Evolutionary conservation across 2,329 filamentous ascomycete species (phyloP).

Genomic region (Lasiodiplodia hormozganensis): DNA sequence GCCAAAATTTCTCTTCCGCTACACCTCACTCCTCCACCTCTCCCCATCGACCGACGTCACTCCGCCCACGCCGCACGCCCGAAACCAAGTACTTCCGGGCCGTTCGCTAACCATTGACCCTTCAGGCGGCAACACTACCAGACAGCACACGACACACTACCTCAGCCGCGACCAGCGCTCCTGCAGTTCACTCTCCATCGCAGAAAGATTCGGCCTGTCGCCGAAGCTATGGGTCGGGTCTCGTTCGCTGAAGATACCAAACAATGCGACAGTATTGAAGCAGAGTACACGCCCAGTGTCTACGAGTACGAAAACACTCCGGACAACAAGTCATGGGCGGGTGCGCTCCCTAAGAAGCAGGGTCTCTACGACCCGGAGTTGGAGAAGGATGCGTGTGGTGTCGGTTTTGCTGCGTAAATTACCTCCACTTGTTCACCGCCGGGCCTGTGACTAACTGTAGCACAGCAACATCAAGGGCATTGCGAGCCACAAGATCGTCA

Average conservation of each 20-base stretch:
- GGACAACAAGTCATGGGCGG: slow-evolving; percentile 92
- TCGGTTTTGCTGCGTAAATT: slow-evolving; percentile 96
- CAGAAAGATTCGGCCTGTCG: slow-evolving; percentile 53
- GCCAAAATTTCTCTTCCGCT: slow-evolving; percentile 14
- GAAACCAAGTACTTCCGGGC: slow-evolving; percentile 6
- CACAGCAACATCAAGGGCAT: slow-evolving; percentile 94
- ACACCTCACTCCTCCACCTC: slow-evolving; percentile 6
- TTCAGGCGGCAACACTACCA: slow-evolving; percentile 27
- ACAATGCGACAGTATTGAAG: slow-evolving; percentile 55
- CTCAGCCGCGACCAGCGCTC: slow-evolving; percentile 5
- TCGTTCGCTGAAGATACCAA: slow-evolving; percentile 60
- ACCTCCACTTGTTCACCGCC: background rate
- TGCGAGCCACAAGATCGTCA: slow-evolving; percentile 97
- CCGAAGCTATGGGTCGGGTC: slow-evolving; percentile 63
- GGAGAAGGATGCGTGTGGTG: slow-evolving; percentile 99
- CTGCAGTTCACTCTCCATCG: slow-evolving; percentile 21
- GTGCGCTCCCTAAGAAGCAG: slow-evolving; percentile 95
- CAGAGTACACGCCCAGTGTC: slow-evolving; percentile 66
- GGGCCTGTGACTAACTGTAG: slow-evolving; percentile 1
- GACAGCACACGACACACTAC: background rate
- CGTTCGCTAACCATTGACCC: slow-evolving; percentile 3
- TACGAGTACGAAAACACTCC: slow-evolving; percentile 83
- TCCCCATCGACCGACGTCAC: slow-evolving; percentile 15
- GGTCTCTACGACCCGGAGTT: slow-evolving; percentile 95
- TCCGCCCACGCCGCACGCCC: background rate